Evolutionary conservation across 2,329 filamentous ascomycete genomes (phyloP).

Genomic region (Microsporum audouinii): DNA sequence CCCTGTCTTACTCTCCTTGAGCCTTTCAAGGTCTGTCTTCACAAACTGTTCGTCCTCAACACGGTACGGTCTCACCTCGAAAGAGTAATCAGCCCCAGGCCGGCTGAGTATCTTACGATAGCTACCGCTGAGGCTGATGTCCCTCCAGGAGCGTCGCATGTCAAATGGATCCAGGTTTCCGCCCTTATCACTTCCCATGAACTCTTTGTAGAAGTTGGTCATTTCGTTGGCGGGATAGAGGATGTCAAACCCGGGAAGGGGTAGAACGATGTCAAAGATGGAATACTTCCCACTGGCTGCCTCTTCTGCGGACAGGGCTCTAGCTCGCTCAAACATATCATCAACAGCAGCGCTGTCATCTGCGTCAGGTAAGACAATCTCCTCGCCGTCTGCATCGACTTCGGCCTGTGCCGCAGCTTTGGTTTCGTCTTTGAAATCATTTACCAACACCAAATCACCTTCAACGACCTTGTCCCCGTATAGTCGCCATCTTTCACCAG

Average conservation of each 20-base stretch:
- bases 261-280: slow-evolving; percentile 81
- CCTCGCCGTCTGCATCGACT: slow-evolving; percentile 52
- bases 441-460: slow-evolving; percentile 69
- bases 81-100: slow-evolving; percentile 52
- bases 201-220: slow-evolving; percentile 69
- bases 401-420: slow-evolving; percentile 21
- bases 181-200: slow-evolving; percentile 72
- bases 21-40: slow-evolving; percentile 67
- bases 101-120: slow-evolving; percentile 76
- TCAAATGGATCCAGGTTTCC: slow-evolving; percentile 68
- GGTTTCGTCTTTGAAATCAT: slow-evolving; percentile 39
- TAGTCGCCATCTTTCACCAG: slow-evolving; percentile 65
- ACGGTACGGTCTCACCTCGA: slow-evolving; percentile 58
- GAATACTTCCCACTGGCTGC: slow-evolving; percentile 62
- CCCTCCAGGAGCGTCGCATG: slow-evolving; percentile 77
- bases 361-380: slow-evolving; percentile 50
- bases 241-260: slow-evolving; percentile 84
- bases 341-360: slow-evolving; percentile 45
- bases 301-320: slow-evolving; percentile 65
- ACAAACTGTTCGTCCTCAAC: slow-evolving; percentile 68
- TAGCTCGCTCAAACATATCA: slow-evolving; percentile 56
- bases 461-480: slow-evolving; percentile 64
- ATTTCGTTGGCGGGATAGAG: slow-evolving; percentile 75
- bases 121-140: slow-evolving; percentile 76
- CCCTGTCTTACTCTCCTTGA: slow-evolving; percentile 37